Evolutionary conservation across 2,329 filamentous ascomycete species (phyloP).

Genomic region (Penicillium griseofulvum): DNA sequence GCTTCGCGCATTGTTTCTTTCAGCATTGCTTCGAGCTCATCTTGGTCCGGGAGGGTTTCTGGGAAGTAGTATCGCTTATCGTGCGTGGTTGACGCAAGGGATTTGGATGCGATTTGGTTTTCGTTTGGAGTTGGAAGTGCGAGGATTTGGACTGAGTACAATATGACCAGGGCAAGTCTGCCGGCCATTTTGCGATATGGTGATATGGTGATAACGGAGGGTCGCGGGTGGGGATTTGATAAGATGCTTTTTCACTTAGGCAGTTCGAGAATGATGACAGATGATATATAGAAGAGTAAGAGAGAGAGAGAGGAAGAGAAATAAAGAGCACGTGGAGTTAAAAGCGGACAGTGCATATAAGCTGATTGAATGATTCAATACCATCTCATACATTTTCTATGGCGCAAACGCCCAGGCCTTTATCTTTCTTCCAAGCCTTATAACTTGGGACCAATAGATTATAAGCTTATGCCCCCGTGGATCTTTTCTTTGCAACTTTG

Average conservation of each 20-base stretch:
- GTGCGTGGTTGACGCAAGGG: neutral
- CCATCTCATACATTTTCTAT: too few species aligned
- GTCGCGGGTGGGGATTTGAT: neutral
- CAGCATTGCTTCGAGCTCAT: slow-evolving; percentile 10
- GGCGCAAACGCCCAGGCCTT: too few species aligned
- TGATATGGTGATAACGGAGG: neutral
- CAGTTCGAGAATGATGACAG: too few species aligned
- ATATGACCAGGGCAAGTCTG: neutral
- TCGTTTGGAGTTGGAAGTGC: neutral
- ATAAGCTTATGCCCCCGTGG: too few species aligned
- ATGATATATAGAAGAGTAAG: too few species aligned
- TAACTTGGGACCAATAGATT: too few species aligned
- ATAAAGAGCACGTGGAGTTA: neutral
- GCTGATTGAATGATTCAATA: too few species aligned
- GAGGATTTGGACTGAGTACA: neutral
- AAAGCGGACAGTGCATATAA: too few species aligned
- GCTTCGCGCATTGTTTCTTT: slow-evolving; percentile 14
- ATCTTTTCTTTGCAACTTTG: too few species aligned
- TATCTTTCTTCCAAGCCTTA: too few species aligned
- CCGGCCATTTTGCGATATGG: neutral
- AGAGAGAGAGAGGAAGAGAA: neutral
- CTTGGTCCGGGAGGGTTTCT: slow-evolving; percentile 14
- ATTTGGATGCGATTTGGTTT: neutral
- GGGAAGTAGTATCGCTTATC: slow-evolving; percentile 19
- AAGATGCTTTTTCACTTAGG: neutral